Conservation (phyloP, 345 rosid species). For the Populus pruinosa region DNA sequence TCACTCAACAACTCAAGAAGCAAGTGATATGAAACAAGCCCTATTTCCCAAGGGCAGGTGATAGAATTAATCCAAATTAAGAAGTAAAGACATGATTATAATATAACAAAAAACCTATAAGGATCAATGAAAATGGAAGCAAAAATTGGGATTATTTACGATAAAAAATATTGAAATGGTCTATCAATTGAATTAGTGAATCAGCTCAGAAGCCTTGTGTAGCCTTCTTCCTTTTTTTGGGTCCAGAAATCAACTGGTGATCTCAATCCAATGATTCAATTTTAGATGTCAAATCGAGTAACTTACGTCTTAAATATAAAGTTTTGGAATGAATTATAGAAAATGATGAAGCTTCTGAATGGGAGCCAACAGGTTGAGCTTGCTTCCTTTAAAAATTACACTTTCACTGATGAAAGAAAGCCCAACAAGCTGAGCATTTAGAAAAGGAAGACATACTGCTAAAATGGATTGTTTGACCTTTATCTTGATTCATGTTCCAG, state of each 20-base stretch:
- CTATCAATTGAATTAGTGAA: neutral
- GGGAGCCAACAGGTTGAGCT: neutral
- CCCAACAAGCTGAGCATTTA: conserved; percentile 1
- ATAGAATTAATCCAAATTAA: neutral
- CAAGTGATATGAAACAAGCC: neutral
- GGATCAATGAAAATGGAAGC: neutral
- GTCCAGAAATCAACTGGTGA: neutral
- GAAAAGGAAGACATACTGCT: neutral
- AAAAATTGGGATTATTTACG: neutral
- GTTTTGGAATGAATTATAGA: neutral
- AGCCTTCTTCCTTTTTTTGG: neutral
- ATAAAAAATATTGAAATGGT: neutral
- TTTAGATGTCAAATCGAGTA: neutral
- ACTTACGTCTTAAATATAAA: neutral
- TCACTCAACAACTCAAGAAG: neutral
- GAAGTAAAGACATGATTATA: neutral
- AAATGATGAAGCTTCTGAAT: neutral
- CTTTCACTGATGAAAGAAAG: neutral
- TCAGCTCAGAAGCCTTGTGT: neutral
- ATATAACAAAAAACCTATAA: neutral
- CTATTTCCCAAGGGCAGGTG: neutral
- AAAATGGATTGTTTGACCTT: conserved; percentile 3
- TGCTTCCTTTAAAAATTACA: neutral
- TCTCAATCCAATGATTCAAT: neutral
- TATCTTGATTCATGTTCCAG: neutral